Base-by-base conservation (phyloP, 345 rosid genomes). In the Gossypioides kirkii region DNA sequence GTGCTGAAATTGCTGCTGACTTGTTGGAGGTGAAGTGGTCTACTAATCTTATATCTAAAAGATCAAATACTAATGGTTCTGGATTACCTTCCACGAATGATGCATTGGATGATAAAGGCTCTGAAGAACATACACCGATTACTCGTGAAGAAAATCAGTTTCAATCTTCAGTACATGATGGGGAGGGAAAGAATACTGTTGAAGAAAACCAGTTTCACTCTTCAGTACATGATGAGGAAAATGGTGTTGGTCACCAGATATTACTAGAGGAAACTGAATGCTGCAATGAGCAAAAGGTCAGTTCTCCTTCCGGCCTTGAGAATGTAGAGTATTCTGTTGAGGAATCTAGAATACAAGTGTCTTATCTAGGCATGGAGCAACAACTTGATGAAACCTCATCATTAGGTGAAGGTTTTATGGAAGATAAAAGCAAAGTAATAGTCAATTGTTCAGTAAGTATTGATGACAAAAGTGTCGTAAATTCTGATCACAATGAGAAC, bases 21-120 rank as follows among this genome's bases (percentile, higher is more conserved):
- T 85, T 92, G 1, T 87, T 95, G 87, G 98, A 95, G 62, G 78
- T 89, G 68, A 85, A 83, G 62, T 95, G 99, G 99, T 90, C 99
- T 61, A 92, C 98, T 17, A 87, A 82, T 85, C 81, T 92, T 13
- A 79, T 84, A 61, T 79, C 89, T 22, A 74, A 77, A 69, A 82
- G 69, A 75, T 22, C 63, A 22, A n/a, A 69, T 25, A 86, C 75
- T 59, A 73, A 73, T 28, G 61, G 53, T 54, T 74, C 83, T 46
- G 61, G 16, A 72, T 71, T 79, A 58, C 60, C 77, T 59, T 65
- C 73, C 63, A 12, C 12, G 22, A 43, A 72, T 63, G 75, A 59
- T 76, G 53, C 46, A 42, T 54, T 63, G 60, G 74, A 71, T 32
- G 54, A 56, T 25, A 69, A 71, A 71, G 63, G 58, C 28, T 73